A percentile compares a stretch with the other conserved stretches of the same genome.
phyloP scores from a whole-genome alignment of 139 green algal genomes.

The Ostreobium quekettii region DNA sequence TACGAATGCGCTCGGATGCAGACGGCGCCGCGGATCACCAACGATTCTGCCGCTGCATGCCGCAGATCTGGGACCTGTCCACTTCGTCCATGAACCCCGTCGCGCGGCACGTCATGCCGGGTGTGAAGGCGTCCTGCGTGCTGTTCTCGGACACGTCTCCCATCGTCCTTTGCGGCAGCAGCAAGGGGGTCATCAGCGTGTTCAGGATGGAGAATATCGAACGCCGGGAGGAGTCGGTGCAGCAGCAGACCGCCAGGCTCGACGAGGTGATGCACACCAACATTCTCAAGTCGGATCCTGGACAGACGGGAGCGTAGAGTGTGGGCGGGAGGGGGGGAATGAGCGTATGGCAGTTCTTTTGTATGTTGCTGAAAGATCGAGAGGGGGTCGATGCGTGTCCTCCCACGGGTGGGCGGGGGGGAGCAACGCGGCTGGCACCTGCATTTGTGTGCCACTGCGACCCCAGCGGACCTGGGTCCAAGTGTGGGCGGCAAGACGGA shows the following conservation, averaged over 20 bases:
- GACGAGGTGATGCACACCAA: constrained; percentile 52
- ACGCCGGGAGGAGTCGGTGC: constrained; percentile 31
- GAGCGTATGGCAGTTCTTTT: no score
- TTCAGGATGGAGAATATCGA: constrained; percentile 47
- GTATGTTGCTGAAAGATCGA: no score
- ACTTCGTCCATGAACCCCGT: constrained; percentile 62
- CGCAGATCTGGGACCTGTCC: constrained; percentile 71
- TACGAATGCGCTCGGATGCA: not conserved
- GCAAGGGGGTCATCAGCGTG: constrained; percentile 44
- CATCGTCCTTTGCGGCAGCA: constrained; percentile 49
- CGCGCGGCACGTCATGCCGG: constrained; percentile 35
- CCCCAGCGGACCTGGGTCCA: no score
- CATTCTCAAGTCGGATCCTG: constrained; percentile 39
- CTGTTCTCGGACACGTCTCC: constrained; percentile 47
- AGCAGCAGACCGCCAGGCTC: constrained; percentile 41
- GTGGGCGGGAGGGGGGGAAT: no score
- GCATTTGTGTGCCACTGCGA: no score
- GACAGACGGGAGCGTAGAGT: no score
- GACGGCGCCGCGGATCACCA: not conserved
- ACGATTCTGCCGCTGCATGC: not conserved
- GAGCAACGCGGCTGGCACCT: no score
- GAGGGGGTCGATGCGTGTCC: no score
- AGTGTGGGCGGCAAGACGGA: no score
- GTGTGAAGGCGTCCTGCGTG: constrained; percentile 39
- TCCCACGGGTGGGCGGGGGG: no score